Evolutionary conservation across 2,329 filamentous ascomycete species (phyloP).

Genomic region (Aspergillus jensenii): DNA sequence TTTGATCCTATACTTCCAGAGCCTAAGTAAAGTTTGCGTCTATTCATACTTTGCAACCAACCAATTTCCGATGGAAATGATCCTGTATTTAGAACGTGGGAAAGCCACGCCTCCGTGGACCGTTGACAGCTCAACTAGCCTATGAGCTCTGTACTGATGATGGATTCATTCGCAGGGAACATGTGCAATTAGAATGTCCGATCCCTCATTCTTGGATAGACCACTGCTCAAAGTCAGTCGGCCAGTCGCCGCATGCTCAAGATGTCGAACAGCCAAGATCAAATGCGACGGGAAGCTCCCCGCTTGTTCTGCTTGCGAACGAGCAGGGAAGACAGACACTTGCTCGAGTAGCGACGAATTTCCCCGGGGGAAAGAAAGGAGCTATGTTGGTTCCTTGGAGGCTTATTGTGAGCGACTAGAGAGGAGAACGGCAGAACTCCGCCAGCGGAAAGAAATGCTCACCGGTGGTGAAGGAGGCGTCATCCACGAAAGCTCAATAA

Average conservation of each 20-base stretch:
- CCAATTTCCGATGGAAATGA: not conserved
- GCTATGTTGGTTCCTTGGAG: slow-evolving; percentile 95
- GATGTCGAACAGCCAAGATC: slow-evolving; percentile 88
- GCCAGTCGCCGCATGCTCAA: slow-evolving; percentile 75
- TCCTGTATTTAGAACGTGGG: not conserved
- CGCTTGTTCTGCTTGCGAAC: slow-evolving; percentile 92
- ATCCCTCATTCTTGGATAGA: slow-evolving; percentile 38
- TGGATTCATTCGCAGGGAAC: slow-evolving; percentile 13
- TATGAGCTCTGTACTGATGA: not conserved
- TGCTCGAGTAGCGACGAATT: slow-evolving; percentile 97
- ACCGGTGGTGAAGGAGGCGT: slow-evolving; percentile 26
- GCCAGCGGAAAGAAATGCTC: slow-evolving; percentile 30
- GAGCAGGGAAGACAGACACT: slow-evolving; percentile 78
- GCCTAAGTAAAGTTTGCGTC: not conserved
- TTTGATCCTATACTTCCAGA: too few relatives aligned
- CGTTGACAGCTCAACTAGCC: not conserved
- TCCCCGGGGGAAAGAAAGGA: slow-evolving; percentile 89
- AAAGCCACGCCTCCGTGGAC: not conserved
- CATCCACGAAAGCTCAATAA: slow-evolving; percentile 37
- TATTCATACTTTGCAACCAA: not conserved
- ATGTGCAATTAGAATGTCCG: slow-evolving; percentile 32
- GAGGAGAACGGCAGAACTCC: slow-evolving; percentile 61
- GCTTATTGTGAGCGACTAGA: slow-evolving; percentile 86
- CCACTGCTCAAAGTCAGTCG: slow-evolving; percentile 62
- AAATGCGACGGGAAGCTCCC: slow-evolving; percentile 98